These are phyloP conservation scores for Chytriomyces confervae DNA, from an alignment of 192 early-diverging fungal species.

Conservation along the genomic window DNA sequence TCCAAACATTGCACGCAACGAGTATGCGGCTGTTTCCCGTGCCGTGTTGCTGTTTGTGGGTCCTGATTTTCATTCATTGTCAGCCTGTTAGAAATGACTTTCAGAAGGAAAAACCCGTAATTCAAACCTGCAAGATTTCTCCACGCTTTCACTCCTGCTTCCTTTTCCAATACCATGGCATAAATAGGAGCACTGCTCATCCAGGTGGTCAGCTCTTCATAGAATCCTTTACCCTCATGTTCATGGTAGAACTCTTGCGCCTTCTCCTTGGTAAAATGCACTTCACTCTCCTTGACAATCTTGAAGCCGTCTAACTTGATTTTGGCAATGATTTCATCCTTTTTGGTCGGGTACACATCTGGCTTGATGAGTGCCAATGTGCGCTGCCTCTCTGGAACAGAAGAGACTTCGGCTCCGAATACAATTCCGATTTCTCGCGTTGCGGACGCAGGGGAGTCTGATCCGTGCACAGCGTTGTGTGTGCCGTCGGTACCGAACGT, in stretches of 20 bases:
- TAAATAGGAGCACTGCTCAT: slow-evolving; percentile 67
- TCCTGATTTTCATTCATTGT: slow-evolving; percentile 49
- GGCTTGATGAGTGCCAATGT: slow-evolving; percentile 57
- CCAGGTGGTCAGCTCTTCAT: slow-evolving; percentile 57
- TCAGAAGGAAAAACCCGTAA: slow-evolving; percentile 34
- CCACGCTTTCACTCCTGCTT: slow-evolving; percentile 37
- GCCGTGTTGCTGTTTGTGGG: slow-evolving; percentile 57
- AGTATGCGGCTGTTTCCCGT: slow-evolving; percentile 34
- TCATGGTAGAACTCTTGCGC: slow-evolving; percentile 60
- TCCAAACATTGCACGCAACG: slow-evolving; percentile 57
- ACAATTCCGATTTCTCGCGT: slow-evolving; percentile 48
- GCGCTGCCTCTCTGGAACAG: slow-evolving; percentile 34
- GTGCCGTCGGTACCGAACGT: slow-evolving; percentile 59
- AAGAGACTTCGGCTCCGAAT: slow-evolving; percentile 48
- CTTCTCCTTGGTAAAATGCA: slow-evolving; percentile 43
- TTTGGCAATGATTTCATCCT: slow-evolving; percentile 50
- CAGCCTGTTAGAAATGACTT: slow-evolving; percentile 44
- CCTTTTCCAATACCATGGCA: slow-evolving; percentile 48
- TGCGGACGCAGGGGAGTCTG: slow-evolving; percentile 58
- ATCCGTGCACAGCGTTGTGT: slow-evolving; percentile 65
- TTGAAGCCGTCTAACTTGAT: slow-evolving; percentile 52
- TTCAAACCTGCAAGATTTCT: slow-evolving; percentile 46
- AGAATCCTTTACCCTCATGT: slow-evolving; percentile 54
- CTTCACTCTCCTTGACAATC: slow-evolving; percentile 56
- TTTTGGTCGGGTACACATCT: slow-evolving; percentile 57